Conservation (phyloP, 345 rosid genomes). For the Eucalyptus leucophloia region DNA sequence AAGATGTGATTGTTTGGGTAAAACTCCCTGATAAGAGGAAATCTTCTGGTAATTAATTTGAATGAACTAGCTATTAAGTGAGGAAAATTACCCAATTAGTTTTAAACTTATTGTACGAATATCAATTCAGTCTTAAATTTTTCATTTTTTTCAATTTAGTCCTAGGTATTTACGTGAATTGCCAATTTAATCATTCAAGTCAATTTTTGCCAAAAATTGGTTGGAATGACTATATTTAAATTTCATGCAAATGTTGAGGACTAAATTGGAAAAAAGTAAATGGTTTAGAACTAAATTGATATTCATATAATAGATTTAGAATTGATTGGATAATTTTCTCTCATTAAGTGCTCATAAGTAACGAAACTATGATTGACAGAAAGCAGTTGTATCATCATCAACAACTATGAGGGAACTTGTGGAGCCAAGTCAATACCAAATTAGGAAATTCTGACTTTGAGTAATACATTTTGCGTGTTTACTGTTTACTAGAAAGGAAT, state of each 20-base stretch:
- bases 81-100: no score
- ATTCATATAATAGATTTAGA: no score
- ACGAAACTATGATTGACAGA: background rate
- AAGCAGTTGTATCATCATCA: background rate
- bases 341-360: no score
- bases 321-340: background rate
- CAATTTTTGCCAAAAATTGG: no score
- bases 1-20: no score
- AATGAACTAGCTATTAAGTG: no score
- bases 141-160: background rate
- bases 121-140: rapidly evolving
- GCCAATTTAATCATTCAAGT: no score
- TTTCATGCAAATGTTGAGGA: rapidly evolving
- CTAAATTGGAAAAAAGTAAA: background rate
- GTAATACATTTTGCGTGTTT: background rate
- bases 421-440: background rate
- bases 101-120: no score
- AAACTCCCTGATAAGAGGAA: no score
- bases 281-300: no score
- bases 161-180: rapidly evolving
- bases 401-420: background rate
- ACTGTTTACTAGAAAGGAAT: background rate
- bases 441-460: background rate
- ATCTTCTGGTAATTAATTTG: no score
- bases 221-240: no score